Base-by-base conservation (phyloP, 2,329 filamentous ascomycete species). In the Diaporthe aspalathi region DNA sequence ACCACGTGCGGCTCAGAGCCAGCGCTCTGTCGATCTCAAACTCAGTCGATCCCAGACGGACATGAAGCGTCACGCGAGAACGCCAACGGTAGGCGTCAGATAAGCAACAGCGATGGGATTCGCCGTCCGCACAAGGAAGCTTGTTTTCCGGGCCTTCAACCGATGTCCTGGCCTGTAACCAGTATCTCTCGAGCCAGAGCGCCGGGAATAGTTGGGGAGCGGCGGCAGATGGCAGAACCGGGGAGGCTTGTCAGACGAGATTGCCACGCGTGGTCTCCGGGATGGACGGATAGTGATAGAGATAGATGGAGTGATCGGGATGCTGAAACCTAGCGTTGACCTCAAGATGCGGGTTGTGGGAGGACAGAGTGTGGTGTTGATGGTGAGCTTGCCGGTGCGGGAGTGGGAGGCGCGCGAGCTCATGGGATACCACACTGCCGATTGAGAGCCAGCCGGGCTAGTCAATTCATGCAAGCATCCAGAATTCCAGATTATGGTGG, bases 21-120 rank as follows among this genome's bases (percentile, higher is more conserved):
- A 62, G 54, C 27, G 29, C 38, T 62, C 29, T 69, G 72, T 69
- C 70, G 70, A 74, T 73, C 74, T 67, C 68, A 71, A 60, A 75
- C 60, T 57, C 35, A 70, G 72, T 69, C 70, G 71, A 74, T 74
- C 74, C 68, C 70, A 72, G 67, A 75, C 73, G 63, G 49, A 76
- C 74, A 75, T 75, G 74, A 74, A 76, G 75, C 74, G 73, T 45
- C 60, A 70, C 54, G 52, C 45, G 14, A 45, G 32, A 63, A 49
- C 50, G 12, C 53, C 57, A 43, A 63, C 57, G 50, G 50, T 16
- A 50, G 32, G 29, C 60, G 40, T 14, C 50, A 71, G 73, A 76
- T 74, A 76, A 76, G 73, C 22, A 53, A 52, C 68, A 68, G 71
- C 6, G n/a, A 57, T 49, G 38, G 69, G 72, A 74, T 74, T 76